phyloP scores from a whole-genome alignment of 352 stramenopile genomes.

The Phytophthora pisi region DNA sequence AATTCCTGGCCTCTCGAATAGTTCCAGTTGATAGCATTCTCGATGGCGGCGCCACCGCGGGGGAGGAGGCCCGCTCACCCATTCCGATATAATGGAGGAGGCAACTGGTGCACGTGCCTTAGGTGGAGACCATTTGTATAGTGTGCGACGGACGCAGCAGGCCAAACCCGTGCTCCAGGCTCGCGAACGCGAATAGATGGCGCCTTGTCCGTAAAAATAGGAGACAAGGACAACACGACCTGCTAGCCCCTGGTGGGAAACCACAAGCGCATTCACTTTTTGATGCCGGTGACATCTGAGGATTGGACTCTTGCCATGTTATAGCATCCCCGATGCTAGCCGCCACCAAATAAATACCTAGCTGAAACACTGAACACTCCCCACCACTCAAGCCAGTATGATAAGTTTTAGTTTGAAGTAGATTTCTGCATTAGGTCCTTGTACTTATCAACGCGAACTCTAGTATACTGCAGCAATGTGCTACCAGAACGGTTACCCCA shows the following conservation, averaged over 20 bases:
- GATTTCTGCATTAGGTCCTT: too few relatives aligned
- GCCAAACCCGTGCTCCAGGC: not conserved
- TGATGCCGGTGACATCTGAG: not conserved
- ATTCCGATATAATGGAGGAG: slow-evolving; percentile 3
- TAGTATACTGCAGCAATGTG: too few relatives aligned
- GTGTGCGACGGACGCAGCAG: not conserved
- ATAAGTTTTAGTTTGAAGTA: too few relatives aligned
- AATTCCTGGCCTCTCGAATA: slow-evolving; percentile 14
- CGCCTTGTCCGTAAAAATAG: slow-evolving; percentile 23
- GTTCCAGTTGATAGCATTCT: slow-evolving; percentile 21
- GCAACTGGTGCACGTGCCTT: not conserved
- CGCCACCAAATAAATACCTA: too few relatives aligned
- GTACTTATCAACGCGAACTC: too few relatives aligned
- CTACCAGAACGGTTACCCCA: too few relatives aligned
- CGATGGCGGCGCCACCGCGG: not conserved
- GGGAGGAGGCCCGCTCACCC: slow-evolving; percentile 11
- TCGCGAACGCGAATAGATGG: slow-evolving; percentile 8
- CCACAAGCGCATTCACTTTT: slow-evolving; percentile 2
- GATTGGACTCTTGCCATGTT: too few relatives aligned
- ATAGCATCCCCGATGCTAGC: too few relatives aligned
- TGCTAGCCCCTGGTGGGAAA: not conserved
- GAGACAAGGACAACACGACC: not conserved
- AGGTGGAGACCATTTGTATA: slow-evolving; percentile 10
- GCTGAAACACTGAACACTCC: too few relatives aligned
- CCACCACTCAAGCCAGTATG: too few relatives aligned